These are phyloP conservation scores for Diplocarpon mali DNA, from an alignment of 2,329 filamentous ascomycete species.

Conservation along the genomic window DNA sequence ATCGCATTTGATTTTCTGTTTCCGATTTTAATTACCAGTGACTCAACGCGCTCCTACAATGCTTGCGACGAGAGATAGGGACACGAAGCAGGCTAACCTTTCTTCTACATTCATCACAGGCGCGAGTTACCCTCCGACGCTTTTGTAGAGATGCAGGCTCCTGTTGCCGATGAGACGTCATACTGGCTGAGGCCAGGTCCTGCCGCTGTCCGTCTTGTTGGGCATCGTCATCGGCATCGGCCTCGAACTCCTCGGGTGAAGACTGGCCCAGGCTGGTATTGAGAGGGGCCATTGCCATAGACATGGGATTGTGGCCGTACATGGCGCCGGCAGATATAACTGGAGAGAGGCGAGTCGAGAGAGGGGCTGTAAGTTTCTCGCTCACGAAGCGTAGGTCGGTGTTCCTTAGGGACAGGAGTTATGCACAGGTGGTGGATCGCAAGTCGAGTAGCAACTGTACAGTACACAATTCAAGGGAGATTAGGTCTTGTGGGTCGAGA, in stretches of 20 bases:
- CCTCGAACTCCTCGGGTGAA: slow-evolving; percentile 21
- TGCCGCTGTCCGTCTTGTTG: slow-evolving; percentile 16
- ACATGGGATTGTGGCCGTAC: slow-evolving; percentile 10
- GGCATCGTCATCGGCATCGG: slow-evolving; percentile 21
- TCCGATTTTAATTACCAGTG: background rate
- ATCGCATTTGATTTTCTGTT: slow-evolving; percentile 69
- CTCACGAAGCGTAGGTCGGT: background rate
- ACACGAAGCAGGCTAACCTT: slow-evolving; percentile 33
- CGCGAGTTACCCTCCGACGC: slow-evolving; percentile 64
- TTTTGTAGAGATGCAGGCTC: slow-evolving; percentile 52
- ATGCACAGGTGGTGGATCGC: background rate
- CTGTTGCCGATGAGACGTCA: slow-evolving; percentile 14
- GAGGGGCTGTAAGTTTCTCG: background rate
- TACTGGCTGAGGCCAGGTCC: slow-evolving; percentile 15
- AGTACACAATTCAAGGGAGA: too few relatives aligned
- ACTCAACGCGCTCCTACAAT: background rate
- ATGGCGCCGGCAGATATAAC: slow-evolving; percentile 8
- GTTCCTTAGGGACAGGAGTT: background rate
- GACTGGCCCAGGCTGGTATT: slow-evolving; percentile 16
- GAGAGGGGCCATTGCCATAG: slow-evolving; percentile 12
- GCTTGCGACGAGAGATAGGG: background rate
- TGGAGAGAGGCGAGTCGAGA: background rate
- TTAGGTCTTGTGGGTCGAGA: background rate
- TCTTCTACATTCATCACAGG: slow-evolving; percentile 71
- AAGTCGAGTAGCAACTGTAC: too few relatives aligned